These are phyloP conservation scores for Apophysomyces trapeziformis DNA, from an alignment of 371 early-diverging fungal species.

Conservation along the genomic window DNA sequence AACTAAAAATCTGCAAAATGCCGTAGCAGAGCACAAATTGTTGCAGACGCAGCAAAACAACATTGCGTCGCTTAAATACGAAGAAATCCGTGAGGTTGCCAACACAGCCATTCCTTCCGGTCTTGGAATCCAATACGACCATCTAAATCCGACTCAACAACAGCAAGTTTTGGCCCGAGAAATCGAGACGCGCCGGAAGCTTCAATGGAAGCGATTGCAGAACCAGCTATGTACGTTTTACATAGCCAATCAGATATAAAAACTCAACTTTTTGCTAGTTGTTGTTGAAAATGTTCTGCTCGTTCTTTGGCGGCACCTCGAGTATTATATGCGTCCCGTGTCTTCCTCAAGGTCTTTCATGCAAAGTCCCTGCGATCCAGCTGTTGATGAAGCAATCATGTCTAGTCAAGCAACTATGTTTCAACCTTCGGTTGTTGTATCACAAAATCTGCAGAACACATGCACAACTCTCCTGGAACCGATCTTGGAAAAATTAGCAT, in stretches of 20 bases:
- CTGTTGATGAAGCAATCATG: constrained; percentile 21
- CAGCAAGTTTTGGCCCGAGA: constrained; percentile 32
- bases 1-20: constrained; percentile 19
- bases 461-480: constrained; percentile 25
- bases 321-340: constrained; percentile 29
- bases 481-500: constrained; percentile 26
- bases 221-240: constrained; percentile 26
- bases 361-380: constrained; percentile 29
- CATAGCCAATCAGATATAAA: not conserved
- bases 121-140: constrained; percentile 34
- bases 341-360: constrained; percentile 14
- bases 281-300: constrained; percentile 31
- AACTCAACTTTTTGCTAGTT: constrained; percentile 12
- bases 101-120: constrained; percentile 32
- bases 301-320: constrained; percentile 44
- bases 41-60: constrained; percentile 32
- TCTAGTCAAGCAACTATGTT: constrained; percentile 31
- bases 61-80: constrained; percentile 34
- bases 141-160: constrained; percentile 37
- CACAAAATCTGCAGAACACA: constrained; percentile 18
- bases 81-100: constrained; percentile 35
- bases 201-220: constrained; percentile 28
- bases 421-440: constrained; percentile 31
- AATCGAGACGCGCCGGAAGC: constrained; percentile 20
- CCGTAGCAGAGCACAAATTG: constrained; percentile 21